Conservation (phyloP, 805 yeast species). For the Candida schatavii region DNA sequence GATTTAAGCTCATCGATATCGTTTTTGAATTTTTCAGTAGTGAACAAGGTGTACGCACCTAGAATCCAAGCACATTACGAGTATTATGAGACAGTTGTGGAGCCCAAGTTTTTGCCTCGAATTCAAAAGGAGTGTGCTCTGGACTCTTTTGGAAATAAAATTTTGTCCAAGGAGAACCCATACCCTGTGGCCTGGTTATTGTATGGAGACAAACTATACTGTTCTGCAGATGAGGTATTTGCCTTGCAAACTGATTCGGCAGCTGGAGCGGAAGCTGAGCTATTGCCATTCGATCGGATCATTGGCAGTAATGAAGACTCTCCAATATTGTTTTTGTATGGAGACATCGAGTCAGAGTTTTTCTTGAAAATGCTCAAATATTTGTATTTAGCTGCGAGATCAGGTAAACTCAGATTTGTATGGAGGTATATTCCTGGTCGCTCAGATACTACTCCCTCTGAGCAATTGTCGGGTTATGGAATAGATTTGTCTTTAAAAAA, state of each 20-base stretch:
- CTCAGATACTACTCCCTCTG: constrained; percentile 15
- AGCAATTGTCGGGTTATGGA: constrained; percentile 59
- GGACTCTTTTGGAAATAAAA: constrained; percentile 33
- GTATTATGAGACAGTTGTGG: constrained; percentile 39
- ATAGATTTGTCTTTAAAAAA: constrained; percentile 61
- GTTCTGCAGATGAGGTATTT: constrained; percentile 70
- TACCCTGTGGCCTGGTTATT: constrained; percentile 45
- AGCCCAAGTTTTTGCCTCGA: constrained; percentile 20
- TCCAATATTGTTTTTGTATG: constrained; percentile 67
- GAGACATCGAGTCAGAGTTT: constrained; percentile 49
- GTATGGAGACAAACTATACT: constrained; percentile 53
- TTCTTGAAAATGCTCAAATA: constrained; percentile 59
- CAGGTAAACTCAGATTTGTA: constrained; percentile 67
- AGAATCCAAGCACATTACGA: constrained; percentile 62
- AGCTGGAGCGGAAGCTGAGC: constrained; percentile 7
- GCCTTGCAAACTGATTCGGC: constrained; percentile 64
- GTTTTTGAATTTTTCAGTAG: constrained; percentile 43
- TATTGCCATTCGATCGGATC: constrained; percentile 57
- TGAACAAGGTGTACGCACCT: constrained; percentile 54
- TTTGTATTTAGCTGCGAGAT: constrained; percentile 54
- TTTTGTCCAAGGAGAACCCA: constrained; percentile 13
- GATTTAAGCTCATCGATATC: constrained; percentile 7
- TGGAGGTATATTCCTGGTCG: constrained; percentile 64
- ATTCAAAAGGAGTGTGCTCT: constrained; percentile 20
- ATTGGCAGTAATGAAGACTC: constrained; percentile 49